Base-by-base conservation (phyloP, 139 green algal genomes). In the Yamagishiella unicocca region DNA sequence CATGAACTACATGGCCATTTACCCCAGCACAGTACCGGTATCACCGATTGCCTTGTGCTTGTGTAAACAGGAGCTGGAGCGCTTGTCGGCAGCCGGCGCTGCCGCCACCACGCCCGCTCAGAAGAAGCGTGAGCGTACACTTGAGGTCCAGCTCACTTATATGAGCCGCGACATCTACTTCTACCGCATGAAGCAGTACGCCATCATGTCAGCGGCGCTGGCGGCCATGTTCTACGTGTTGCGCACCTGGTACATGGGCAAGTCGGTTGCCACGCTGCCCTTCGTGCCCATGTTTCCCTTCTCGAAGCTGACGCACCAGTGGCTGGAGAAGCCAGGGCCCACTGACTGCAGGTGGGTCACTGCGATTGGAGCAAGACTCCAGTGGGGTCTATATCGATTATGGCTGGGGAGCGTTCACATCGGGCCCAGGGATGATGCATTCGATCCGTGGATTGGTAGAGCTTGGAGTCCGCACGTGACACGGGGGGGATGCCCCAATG, bases 211-310 rank as follows among this genome's bases (percentile, higher is more conserved):
- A 0, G 27, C 25, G 4, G 8, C 19, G 1, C 61, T 76, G 40
- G 40, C 27, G 29, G 14, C n/a, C 61, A 85, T 85, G 79, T 75
- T 85, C 40, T 85, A 85, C 61, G 79, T 85, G 40, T 61, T 85
- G 61, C 42, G 62, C 29, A 76, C 79, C 40, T 75, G 79, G 61
- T 85, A 75, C 62, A 33, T 46, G 61, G 79, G 79, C 38, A 75
- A 75, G 61, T n/a, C 14, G 9, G 42, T 86, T 22, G 80, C 43
- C 12, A 17, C 29, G 80, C 64, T 86, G 64, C 80, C 80, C 1
- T 86, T 86, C 42, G 64, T 38, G 43, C 64, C 80, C 62, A 77
- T 77, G 43, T 86, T 77, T 43, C 64, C 64, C 19, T 86, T 86
- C n/a, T 53, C 64, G n/a, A 54, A 35, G 3, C 12, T 86, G 33